Conservation (phyloP, 2,329 filamentous ascomycete species). For the Periglandula ipomoeae region DNA sequence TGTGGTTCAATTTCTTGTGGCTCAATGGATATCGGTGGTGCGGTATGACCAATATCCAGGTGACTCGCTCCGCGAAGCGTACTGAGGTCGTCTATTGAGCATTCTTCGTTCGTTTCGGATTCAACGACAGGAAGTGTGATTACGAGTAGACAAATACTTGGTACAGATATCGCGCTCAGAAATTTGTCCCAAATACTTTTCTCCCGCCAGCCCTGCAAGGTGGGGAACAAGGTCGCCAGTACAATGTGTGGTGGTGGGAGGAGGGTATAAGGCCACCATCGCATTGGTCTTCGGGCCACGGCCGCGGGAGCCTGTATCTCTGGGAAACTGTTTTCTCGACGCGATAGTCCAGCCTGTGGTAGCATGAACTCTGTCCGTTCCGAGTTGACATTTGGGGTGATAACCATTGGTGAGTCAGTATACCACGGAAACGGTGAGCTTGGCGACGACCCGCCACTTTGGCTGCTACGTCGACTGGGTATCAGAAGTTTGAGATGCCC, state of each 20-base stretch:
- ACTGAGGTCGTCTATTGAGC: slow-evolving; percentile 15
- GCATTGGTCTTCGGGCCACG: slow-evolving; percentile 36
- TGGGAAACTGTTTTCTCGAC: slow-evolving; percentile 38
- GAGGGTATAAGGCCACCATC: slow-evolving; percentile 74
- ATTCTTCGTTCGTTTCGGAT: slow-evolving; percentile 46
- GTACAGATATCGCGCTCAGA: slow-evolving; percentile 73
- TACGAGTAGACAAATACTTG: slow-evolving; percentile 82
- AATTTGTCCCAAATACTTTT: slow-evolving; percentile 82
- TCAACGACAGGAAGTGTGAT: slow-evolving; percentile 90
- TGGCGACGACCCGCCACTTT: slow-evolving; percentile 38
- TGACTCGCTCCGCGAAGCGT: slow-evolving; percentile 21
- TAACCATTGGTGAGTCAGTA: slow-evolving; percentile 44
- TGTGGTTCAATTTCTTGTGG: slow-evolving; percentile 29
- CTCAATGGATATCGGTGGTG: slow-evolving; percentile 27
- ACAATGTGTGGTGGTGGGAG: slow-evolving; percentile 66
- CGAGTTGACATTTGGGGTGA: slow-evolving; percentile 31
- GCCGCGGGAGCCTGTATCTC: slow-evolving; percentile 29
- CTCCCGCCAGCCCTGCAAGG: slow-evolving; percentile 68
- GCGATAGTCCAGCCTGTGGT: slow-evolving; percentile 28
- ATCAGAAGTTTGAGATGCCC: slow-evolving; percentile 35
- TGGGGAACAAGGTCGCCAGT: slow-evolving; percentile 73
- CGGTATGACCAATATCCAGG: slow-evolving; percentile 20
- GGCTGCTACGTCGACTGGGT: slow-evolving; percentile 32
- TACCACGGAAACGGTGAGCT: slow-evolving; percentile 61
- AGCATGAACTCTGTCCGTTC: slow-evolving; percentile 47